Base-by-base conservation (phyloP, 768 basidiomycete species). In the Lentinula boryana region DNA sequence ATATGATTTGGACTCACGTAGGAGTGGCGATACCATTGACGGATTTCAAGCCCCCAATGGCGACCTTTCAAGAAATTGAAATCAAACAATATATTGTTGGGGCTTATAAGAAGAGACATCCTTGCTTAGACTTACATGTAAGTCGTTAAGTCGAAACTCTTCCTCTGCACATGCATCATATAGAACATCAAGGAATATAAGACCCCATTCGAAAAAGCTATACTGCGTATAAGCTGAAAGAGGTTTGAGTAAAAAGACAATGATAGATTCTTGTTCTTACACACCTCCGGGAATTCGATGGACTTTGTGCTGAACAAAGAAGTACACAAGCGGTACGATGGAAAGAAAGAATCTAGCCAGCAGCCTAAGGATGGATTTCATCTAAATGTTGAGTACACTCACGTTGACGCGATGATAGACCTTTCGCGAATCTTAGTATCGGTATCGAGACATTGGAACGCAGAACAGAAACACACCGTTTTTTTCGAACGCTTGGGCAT, bases 251-350 rank as follows among this genome's bases (percentile, higher is more conserved):
- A 13, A 18, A 41, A 13, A 60, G 18, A 51, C 4, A 36, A 23
- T 10, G 33, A 9, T 35, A 46, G 33, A 32, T 33, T 35, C 49
- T 44, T 13, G 41, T 32, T 7, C 15, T 21, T n/a, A 51, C 80
- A 51, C 60, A 90, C 91, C 89, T 69, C 93, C 93, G 1, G 92
- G 89, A 65, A 92, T 75, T 38, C 78, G 76, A 61, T 92, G 75
- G 4, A 91, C 85, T 67, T 93, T 93, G 73, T 96, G 94, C 66
- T 88, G 88, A 23, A 95, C 76, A 71, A 90, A 96, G 68, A 88
- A 91, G 71, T 91, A 93, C 9, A 93, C 75, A 66, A 96, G 77
- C 15, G 91, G 91, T 16, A 86, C 70, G 33, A 95, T 76, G 6
- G 83, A 77, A 4, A 72, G 66, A 66, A 94, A 91, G 72, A 95